phyloP scores from a whole-genome alignment of 139 green algal species.

The Volvox africanus region DNA sequence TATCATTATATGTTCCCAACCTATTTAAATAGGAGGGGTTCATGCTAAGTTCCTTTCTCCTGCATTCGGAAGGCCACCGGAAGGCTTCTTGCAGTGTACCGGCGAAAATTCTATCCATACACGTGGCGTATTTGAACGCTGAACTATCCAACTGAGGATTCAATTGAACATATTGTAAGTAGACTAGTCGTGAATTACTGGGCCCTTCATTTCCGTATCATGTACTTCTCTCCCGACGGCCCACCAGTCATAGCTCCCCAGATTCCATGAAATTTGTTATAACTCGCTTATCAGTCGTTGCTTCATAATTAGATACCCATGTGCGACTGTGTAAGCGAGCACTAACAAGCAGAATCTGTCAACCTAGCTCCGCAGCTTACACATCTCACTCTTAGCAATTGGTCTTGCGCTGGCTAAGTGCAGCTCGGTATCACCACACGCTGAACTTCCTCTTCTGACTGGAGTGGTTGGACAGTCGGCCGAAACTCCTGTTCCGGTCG shows the following conservation, averaged over 20 bases:
- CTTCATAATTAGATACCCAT: neutral
- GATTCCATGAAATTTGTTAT: neutral
- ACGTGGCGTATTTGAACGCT: neutral
- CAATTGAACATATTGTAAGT: neutral
- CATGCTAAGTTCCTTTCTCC: constrained; percentile 1
- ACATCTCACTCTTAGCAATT: neutral
- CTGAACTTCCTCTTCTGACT: neutral
- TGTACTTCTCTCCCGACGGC: neutral
- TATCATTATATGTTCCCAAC: neutral
- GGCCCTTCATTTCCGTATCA: constrained; percentile 5
- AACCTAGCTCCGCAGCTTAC: neutral
- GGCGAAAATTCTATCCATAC: neutral
- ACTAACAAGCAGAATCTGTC: neutral
- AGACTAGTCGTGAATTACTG: neutral
- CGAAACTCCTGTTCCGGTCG: neutral
- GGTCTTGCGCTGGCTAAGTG: neutral
- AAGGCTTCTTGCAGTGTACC: neutral
- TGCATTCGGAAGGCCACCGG: neutral
- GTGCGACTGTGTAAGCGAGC: neutral
- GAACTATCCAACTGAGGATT: neutral
- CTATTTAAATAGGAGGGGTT: neutral
- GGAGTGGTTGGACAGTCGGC: neutral
- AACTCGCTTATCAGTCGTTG: neutral
- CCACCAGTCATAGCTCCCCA: neutral
- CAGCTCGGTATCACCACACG: neutral